A percentile compares a stretch with the other conserved stretches of the same genome.
These are phyloP conservation scores for Lophiotrema nucula DNA, from an alignment of 495 filamentous ascomycete species.

Conservation along the genomic window DNA sequence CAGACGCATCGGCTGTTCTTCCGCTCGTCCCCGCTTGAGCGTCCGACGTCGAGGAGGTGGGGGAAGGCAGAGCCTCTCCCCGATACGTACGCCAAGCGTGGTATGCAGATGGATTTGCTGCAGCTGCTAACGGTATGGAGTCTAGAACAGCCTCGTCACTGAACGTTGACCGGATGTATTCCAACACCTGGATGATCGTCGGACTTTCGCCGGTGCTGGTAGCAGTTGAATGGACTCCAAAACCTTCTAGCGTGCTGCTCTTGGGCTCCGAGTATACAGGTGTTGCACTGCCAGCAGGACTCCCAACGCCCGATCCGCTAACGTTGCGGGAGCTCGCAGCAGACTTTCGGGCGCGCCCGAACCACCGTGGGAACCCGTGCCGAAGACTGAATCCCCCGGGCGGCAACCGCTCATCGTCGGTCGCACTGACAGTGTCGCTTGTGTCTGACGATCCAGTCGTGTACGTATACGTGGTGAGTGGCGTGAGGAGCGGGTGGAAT, in stretches of 20 bases:
- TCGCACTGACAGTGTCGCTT: slow-evolving; percentile 74
- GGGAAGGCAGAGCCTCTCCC: slow-evolving; percentile 18
- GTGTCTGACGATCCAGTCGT: slow-evolving; percentile 67
- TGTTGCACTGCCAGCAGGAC: slow-evolving; percentile 12
- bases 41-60: slow-evolving; percentile 13
- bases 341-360: slow-evolving; percentile 48
- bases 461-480: slow-evolving; percentile 87
- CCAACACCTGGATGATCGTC: slow-evolving; percentile 61
- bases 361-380: slow-evolving; percentile 90
- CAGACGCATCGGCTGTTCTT: neutral
- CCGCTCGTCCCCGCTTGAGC: neutral
- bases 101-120: slow-evolving; percentile 86
- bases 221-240: neutral
- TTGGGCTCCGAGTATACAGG: slow-evolving; percentile 6
- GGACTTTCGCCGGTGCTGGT: slow-evolving; percentile 18
- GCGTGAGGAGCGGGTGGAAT: slow-evolving; percentile 90
- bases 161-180: slow-evolving; percentile 80
- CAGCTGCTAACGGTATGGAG: slow-evolving; percentile 71
- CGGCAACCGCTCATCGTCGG: slow-evolving; percentile 75
- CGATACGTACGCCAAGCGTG: slow-evolving; percentile 81
- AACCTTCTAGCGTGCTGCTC: neutral
- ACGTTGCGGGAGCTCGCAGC: slow-evolving; percentile 34
- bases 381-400: slow-evolving; percentile 84
- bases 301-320: slow-evolving; percentile 31
- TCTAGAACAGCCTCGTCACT: slow-evolving; percentile 75